phyloP scores from a whole-genome alignment of 441 rosid genomes.

The Raphanus hybrid region DNA sequence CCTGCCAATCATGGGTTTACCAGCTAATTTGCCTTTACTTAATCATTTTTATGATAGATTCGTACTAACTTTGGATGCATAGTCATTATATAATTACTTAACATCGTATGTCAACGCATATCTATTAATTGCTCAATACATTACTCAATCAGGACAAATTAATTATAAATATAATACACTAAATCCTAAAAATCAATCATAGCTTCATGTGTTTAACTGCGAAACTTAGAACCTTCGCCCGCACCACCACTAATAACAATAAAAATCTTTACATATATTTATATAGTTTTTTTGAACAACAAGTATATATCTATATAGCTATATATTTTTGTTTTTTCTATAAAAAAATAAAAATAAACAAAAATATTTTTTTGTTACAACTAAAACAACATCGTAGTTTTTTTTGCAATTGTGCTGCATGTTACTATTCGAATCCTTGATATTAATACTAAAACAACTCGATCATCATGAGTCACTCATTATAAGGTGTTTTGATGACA shows the following conservation, averaged over 20 bases:
- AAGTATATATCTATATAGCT: too few species aligned
- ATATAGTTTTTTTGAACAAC: too few species aligned
- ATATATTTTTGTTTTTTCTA: too few species aligned
- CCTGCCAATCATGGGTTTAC: slow-evolving; percentile 25
- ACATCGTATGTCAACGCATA: slow-evolving; percentile 33
- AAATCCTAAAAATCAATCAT: neutral
- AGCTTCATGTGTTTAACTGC: slow-evolving; percentile 4
- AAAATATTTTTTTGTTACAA: too few species aligned
- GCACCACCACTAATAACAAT: too few species aligned
- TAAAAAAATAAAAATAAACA: too few species aligned
- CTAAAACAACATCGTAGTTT: too few species aligned
- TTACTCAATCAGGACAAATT: slow-evolving; percentile 6
- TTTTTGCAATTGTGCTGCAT: too few species aligned
- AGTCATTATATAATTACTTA: slow-evolving; percentile 2
- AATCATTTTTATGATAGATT: neutral
- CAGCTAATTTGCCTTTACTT: neutral
- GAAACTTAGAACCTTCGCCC: neutral
- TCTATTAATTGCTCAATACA: slow-evolving; percentile 8
- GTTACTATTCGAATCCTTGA: too few species aligned
- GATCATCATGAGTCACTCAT: neutral
- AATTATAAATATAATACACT: slow-evolving; percentile 1
- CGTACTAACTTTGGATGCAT: slow-evolving; percentile 4
- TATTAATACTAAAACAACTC: neutral
- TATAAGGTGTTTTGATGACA: neutral
- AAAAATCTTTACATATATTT: too few species aligned